A percentile compares a stretch with the other conserved stretches of the same genome.
These are phyloP conservation scores for Elongisporangium undulatum DNA, from an alignment of 352 stramenopile species.

Conservation along the genomic window DNA sequence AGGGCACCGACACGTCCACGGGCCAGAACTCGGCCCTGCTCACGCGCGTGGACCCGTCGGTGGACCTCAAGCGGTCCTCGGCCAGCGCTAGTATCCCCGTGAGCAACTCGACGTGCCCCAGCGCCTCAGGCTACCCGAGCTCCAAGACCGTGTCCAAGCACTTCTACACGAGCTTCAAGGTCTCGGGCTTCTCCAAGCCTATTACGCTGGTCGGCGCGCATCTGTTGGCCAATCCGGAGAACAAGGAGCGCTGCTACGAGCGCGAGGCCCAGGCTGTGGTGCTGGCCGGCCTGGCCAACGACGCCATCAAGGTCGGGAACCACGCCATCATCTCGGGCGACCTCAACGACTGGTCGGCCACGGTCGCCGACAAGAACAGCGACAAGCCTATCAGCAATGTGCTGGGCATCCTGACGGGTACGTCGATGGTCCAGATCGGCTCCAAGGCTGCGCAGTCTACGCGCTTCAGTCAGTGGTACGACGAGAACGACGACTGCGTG, in stretches of 20 bases:
- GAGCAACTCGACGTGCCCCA: constrained; percentile 46
- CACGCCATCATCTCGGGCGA: constrained; percentile 65
- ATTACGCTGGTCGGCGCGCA: constrained; percentile 64
- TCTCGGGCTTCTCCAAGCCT: constrained; percentile 55
- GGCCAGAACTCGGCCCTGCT: constrained; percentile 62
- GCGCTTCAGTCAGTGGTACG: constrained; percentile 60
- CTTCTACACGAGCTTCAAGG: constrained; percentile 68
- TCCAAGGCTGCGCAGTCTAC: constrained; percentile 28
- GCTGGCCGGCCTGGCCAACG: constrained; percentile 33
- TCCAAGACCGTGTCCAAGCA: constrained; percentile 64
- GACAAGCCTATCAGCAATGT: constrained; percentile 54
- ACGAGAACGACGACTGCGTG: constrained; percentile 58
- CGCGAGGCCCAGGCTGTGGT: constrained; percentile 62
- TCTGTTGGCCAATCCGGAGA: constrained; percentile 53
- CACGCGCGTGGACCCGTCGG: constrained; percentile 53
- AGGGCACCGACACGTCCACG: constrained; percentile 55
- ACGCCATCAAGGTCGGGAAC: constrained; percentile 31
- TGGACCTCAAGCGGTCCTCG: constrained; percentile 38
- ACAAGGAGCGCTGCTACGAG: constrained; percentile 50
- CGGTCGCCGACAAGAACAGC: constrained; percentile 51
- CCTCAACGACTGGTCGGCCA: constrained; percentile 60
- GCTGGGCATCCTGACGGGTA: constrained; percentile 37
- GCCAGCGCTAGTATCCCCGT: constrained; percentile 32
- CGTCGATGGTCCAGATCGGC: constrained; percentile 41
- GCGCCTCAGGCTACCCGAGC: constrained; percentile 24